Conservation (phyloP, 148 eudicot genomes). For the Euryodendron excelsum region DNA sequence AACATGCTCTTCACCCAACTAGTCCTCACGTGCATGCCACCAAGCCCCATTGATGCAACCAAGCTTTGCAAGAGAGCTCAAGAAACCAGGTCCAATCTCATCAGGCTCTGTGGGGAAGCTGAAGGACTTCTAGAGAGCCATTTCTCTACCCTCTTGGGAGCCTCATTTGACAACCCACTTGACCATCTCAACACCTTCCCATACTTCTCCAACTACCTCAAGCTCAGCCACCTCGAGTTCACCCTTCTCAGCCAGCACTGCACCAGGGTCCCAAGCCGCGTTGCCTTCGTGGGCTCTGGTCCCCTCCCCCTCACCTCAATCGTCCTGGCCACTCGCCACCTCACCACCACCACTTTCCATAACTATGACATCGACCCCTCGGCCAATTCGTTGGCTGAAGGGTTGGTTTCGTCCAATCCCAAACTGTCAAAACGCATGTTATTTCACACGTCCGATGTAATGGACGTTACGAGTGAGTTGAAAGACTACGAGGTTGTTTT, state of each 20-base stretch:
- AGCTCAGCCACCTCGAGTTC: slow-evolving; percentile 64
- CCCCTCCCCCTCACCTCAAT: slow-evolving; percentile 87
- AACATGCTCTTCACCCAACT: slow-evolving; percentile 58
- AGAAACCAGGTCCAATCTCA: slow-evolving; percentile 58
- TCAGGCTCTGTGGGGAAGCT: slow-evolving; percentile 73
- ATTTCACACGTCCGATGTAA: slow-evolving; percentile 64
- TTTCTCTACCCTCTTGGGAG: slow-evolving; percentile 54
- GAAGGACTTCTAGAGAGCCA: slow-evolving; percentile 76
- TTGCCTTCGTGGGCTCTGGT: slow-evolving; percentile 86
- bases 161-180: slow-evolving; percentile 52
- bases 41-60: slow-evolving; percentile 61
- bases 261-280: slow-evolving; percentile 33
- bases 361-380: slow-evolving; percentile 70
- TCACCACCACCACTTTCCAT: slow-evolving; percentile 50
- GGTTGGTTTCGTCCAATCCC: slow-evolving; percentile 49
- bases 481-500: slow-evolving; percentile 71
- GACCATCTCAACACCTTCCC: slow-evolving; percentile 72
- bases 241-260: slow-evolving; percentile 43
- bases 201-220: slow-evolving; percentile 66
- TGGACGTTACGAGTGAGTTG: slow-evolving; percentile 57
- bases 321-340: slow-evolving; percentile 62
- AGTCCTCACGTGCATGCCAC: slow-evolving; percentile 69
- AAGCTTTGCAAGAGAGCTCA: slow-evolving; percentile 50
- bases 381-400: slow-evolving; percentile 69
- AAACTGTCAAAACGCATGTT: slow-evolving; percentile 66